These are phyloP conservation scores for Diutina ranongensis DNA, from an alignment of 1,139 yeast species.

Conservation along the genomic window DNA sequence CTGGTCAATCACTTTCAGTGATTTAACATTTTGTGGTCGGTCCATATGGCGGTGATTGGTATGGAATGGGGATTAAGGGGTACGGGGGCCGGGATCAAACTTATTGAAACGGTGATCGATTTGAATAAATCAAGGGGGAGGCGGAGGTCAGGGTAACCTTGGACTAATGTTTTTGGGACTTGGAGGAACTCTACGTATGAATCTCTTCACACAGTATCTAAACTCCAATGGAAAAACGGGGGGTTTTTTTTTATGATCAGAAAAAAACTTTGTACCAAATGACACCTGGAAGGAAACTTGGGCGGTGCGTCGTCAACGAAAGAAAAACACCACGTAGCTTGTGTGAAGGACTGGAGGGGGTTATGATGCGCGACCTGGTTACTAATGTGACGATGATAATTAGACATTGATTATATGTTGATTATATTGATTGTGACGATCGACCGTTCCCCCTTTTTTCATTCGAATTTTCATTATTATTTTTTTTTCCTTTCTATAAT, in stretches of 20 bases:
- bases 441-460: too few species aligned
- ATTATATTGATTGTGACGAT: too few species aligned
- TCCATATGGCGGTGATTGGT: background rate
- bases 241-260: background rate
- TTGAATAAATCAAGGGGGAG: background rate
- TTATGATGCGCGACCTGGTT: background rate
- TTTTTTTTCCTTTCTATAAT: too few species aligned
- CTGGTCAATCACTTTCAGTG: conserved; percentile 46
- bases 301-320: conserved; percentile 6
- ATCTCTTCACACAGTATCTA: conserved; percentile 4
- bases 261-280: background rate
- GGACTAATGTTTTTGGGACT: background rate
- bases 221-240: background rate
- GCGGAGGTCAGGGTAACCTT: background rate
- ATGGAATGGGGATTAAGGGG: background rate
- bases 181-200: conserved; percentile 1
- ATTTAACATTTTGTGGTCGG: conserved; percentile 3
- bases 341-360: background rate
- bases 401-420: background rate
- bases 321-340: conserved; percentile 1
- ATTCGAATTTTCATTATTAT: too few species aligned
- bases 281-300: conserved; percentile 1
- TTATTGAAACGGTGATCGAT: too few species aligned
- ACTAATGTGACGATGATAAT: background rate
- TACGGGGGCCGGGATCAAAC: background rate